phyloP scores from a whole-genome alignment of 1,139 yeast genomes.

The Kodamaea plutei region DNA sequence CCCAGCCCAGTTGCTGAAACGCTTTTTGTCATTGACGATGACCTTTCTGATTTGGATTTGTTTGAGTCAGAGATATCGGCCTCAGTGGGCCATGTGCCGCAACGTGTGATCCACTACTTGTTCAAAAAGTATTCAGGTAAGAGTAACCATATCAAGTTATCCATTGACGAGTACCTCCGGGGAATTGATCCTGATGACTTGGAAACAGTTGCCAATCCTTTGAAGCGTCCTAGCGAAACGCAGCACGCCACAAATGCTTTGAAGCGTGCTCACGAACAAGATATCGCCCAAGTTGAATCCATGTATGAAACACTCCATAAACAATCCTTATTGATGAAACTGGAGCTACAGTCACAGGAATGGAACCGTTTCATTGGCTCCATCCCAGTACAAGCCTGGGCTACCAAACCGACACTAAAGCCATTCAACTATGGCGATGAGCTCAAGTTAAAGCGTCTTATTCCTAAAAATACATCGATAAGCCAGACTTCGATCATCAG shows the following conservation, averaged over 20 bases:
- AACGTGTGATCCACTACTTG: slow-evolving; percentile 15
- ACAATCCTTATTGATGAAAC: slow-evolving; percentile 9
- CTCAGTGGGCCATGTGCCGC: slow-evolving; percentile 22
- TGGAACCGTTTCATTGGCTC: slow-evolving; percentile 59
- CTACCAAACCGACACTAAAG: slow-evolving; percentile 67
- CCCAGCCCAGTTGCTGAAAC: no score
- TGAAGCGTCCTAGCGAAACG: no score
- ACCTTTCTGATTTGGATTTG: slow-evolving; percentile 13
- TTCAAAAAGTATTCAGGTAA: slow-evolving; percentile 20
- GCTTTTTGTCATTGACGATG: slow-evolving; percentile 18
- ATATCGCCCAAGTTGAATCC: neutral
- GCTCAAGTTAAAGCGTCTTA: slow-evolving; percentile 34
- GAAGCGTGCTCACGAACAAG: no score
- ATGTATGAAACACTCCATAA: neutral
- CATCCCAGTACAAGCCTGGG: slow-evolving; percentile 73
- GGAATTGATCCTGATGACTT: slow-evolving; percentile 14
- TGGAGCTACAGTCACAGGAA: slow-evolving; percentile 12
- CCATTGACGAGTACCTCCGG: slow-evolving; percentile 27
- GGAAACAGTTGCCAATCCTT: no score
- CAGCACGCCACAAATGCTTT: no score
- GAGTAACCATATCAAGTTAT: slow-evolving; percentile 23
- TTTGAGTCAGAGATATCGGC: slow-evolving; percentile 20
- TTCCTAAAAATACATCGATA: slow-evolving; percentile 23
- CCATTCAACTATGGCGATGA: slow-evolving; percentile 50
- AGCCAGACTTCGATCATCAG: slow-evolving; percentile 28